phyloP scores from a whole-genome alignment of 2,329 filamentous ascomycete species.

The Albifimbria verrucaria region DNA sequence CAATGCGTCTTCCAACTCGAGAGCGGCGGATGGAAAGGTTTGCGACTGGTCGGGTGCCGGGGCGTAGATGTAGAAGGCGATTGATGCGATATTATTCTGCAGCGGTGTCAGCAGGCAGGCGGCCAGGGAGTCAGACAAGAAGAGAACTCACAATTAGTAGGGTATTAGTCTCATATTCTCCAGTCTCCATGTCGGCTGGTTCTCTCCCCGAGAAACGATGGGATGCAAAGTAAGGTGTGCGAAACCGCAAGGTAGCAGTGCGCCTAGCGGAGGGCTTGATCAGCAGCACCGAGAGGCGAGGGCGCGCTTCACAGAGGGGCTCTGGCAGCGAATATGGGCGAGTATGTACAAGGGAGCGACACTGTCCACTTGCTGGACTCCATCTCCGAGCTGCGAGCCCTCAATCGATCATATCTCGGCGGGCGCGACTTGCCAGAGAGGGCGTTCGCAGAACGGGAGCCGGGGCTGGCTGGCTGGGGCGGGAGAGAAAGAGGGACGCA shows the following conservation, averaged over 20 bases:
- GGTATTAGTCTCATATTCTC: slow-evolving; percentile 61
- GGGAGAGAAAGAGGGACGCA: background rate
- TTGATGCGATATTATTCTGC: slow-evolving; percentile 55
- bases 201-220: background rate
- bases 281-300: background rate
- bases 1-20: slow-evolving; percentile 49
- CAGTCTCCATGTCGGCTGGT: slow-evolving; percentile 57
- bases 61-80: slow-evolving; percentile 55
- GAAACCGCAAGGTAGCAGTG: background rate
- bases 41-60: slow-evolving; percentile 40
- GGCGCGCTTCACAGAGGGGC: background rate
- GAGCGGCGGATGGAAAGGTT: slow-evolving; percentile 41
- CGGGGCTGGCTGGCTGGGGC: background rate
- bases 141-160: slow-evolving; percentile 50
- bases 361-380: background rate
- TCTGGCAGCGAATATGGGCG: background rate
- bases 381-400: background rate
- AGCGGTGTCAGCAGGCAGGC: slow-evolving; percentile 13
- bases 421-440: background rate
- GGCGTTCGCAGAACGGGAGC: background rate
- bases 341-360: background rate
- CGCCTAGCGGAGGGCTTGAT: background rate
- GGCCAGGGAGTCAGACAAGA: background rate
- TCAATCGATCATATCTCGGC: background rate
- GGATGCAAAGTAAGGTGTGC: background rate